These are phyloP conservation scores for Domatiomyces catenatus DNA, from an alignment of 2,329 filamentous ascomycete genomes.

Conservation along the genomic window DNA sequence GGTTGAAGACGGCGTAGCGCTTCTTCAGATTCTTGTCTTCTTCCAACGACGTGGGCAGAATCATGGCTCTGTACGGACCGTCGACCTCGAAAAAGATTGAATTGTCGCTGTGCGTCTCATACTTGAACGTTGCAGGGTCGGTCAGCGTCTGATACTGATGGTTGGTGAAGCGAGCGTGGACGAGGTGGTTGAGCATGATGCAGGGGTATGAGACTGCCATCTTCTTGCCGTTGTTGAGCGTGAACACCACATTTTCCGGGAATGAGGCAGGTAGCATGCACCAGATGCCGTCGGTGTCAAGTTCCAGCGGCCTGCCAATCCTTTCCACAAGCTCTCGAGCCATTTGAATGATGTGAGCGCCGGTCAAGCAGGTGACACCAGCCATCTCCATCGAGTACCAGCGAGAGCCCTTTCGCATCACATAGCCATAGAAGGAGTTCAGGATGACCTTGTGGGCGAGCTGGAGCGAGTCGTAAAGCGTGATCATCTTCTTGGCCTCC, in stretches of 20 bases:
- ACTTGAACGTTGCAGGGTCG: constrained; percentile 66
- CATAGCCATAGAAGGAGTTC: constrained; percentile 98
- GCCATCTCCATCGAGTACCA: constrained; percentile 99
- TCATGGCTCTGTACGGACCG: constrained; percentile 93
- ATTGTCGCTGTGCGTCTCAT: constrained; percentile 96
- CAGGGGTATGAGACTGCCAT: constrained; percentile 93
- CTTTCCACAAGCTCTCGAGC: constrained; percentile 85
- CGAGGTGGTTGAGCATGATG: constrained; percentile 96
- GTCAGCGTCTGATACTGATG: constrained; percentile 87
- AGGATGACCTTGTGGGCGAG: constrained; percentile 97
- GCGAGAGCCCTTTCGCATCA: constrained; percentile 95
- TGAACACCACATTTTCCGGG: constrained; percentile 91
- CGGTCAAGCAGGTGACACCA: constrained; percentile 90
- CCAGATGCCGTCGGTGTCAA: constrained; percentile 99
- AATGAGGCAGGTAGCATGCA: constrained; percentile 95
- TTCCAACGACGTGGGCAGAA: constrained; percentile 91
- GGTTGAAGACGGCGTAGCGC: constrained; percentile 96
- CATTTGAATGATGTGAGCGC: constrained; percentile 92
- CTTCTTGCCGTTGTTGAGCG: constrained; percentile 90
- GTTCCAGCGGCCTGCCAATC: constrained; percentile 77
- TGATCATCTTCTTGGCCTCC: constrained; percentile 95
- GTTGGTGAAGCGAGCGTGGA: constrained; percentile 89
- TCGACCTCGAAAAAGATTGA: constrained; percentile 99
- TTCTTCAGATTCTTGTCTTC: constrained; percentile 99
- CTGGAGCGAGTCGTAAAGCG: constrained; percentile 88